Evolutionary conservation across 2,329 filamentous ascomycete species (phyloP).

Genomic region (Ilyonectria robusta): DNA sequence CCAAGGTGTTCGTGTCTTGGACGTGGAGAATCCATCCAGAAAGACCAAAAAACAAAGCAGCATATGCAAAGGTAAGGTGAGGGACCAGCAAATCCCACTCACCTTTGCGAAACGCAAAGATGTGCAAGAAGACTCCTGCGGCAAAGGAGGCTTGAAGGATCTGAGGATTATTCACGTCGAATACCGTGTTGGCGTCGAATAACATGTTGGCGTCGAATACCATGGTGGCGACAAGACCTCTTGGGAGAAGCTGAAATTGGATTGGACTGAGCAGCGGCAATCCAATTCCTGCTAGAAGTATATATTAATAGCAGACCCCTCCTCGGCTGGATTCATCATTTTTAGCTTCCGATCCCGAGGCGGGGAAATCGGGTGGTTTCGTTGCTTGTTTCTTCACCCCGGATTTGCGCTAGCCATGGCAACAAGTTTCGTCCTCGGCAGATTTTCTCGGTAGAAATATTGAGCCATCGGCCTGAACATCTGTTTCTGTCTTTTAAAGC

Average conservation of each 20-base stretch:
- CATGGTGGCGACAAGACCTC: background rate
- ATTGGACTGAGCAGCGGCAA: background rate
- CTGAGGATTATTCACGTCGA: background rate
- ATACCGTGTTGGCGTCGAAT: background rate
- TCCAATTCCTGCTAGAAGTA: background rate
- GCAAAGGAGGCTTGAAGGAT: background rate
- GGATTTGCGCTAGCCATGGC: background rate
- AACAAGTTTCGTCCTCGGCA: background rate
- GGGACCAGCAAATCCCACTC: conserved; percentile 45
- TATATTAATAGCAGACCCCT: background rate
- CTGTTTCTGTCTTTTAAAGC: background rate
- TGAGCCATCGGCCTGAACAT: background rate
- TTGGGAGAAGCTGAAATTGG: background rate
- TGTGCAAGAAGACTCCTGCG: conserved; percentile 32
- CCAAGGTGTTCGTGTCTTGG: background rate
- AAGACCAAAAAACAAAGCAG: background rate
- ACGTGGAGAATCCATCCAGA: background rate
- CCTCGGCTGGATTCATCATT: background rate
- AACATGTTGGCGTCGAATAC: background rate
- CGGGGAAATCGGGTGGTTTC: background rate
- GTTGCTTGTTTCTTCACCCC: background rate
- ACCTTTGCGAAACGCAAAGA: conserved; percentile 41
- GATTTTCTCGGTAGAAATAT: background rate
- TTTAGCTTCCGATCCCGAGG: background rate
- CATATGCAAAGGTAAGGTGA: conserved; percentile 25